Evolutionary conservation across 129 eudicot genomes (phyloP).

Genomic region (Escallonia herrerae): DNA sequence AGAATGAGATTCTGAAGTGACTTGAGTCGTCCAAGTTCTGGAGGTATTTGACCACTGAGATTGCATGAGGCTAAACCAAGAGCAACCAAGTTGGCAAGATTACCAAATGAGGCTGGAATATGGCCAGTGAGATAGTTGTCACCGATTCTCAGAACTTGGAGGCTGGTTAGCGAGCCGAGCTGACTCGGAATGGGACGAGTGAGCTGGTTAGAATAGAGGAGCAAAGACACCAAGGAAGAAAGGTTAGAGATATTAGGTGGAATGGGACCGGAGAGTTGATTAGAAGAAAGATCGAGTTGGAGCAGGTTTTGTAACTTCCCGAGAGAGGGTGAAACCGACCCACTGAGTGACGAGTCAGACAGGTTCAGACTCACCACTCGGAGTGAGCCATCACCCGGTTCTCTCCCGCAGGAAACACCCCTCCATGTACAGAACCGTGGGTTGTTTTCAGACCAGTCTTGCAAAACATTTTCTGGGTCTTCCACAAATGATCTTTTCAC

Average conservation of each 20-base stretch:
- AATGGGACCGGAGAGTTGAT: slow-evolving; percentile 74
- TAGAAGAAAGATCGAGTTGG: slow-evolving; percentile 78
- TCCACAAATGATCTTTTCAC: slow-evolving; percentile 47
- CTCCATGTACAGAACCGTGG: slow-evolving; percentile 62
- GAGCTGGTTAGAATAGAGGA: slow-evolving; percentile 72
- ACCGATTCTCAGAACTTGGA: slow-evolving; percentile 71
- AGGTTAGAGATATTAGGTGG: slow-evolving; percentile 92
- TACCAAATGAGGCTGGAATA: slow-evolving; percentile 53
- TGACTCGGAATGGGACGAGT: slow-evolving; percentile 73
- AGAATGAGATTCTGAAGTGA: slow-evolving; percentile 46
- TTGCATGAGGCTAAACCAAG: slow-evolving; percentile 83
- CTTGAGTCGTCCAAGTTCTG: slow-evolving; percentile 43
- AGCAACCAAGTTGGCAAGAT: slow-evolving; percentile 38
- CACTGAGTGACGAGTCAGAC: slow-evolving; percentile 49
- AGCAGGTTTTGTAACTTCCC: slow-evolving; percentile 52
- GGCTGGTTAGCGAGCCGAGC: slow-evolving; percentile 50
- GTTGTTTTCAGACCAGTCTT: slow-evolving; percentile 53
- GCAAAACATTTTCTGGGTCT: slow-evolving; percentile 54
- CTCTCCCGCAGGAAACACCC: slow-evolving; percentile 50
- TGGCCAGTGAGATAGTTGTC: slow-evolving; percentile 67
- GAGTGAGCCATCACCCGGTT: slow-evolving; percentile 16
- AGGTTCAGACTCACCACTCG: slow-evolving; percentile 55
- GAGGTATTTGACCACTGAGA: slow-evolving; percentile 71
- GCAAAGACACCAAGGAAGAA: slow-evolving; percentile 46
- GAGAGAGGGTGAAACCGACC: slow-evolving; percentile 70